Percentiles rank a stretch among this genome's conserved stretches.
Evolutionary conservation across 1,139 yeast species (phyloP).

Genomic region (Blastobotrys indianensis): DNA sequence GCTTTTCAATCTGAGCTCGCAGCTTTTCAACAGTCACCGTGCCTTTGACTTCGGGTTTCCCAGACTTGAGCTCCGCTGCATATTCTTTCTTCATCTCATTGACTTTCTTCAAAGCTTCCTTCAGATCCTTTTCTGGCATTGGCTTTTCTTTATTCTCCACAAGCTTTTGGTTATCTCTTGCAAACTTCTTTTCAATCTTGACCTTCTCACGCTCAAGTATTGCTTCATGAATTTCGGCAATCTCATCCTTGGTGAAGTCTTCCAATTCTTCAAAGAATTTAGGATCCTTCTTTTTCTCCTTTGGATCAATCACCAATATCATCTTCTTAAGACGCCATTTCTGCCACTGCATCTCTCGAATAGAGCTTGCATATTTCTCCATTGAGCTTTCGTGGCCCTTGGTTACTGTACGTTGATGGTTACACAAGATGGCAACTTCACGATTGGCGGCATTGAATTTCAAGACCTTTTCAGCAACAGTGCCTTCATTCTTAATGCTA

Average conservation of each 20-base stretch:
- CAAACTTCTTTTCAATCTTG: conserved; percentile 56
- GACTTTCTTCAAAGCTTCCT: conserved; percentile 53
- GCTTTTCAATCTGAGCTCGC: conserved; percentile 61
- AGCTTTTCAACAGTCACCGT: conserved; percentile 62
- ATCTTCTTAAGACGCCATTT: conserved; percentile 67
- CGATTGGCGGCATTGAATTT: conserved; percentile 92
- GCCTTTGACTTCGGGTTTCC: conserved; percentile 52
- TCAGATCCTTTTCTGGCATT: conserved; percentile 50
- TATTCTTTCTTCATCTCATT: conserved; percentile 52
- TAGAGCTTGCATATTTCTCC: conserved; percentile 67
- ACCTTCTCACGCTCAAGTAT: conserved; percentile 58
- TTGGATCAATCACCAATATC: conserved; percentile 60
- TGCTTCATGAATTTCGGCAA: conserved; percentile 49
- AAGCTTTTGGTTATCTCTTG: conserved; percentile 71
- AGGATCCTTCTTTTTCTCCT: conserved; percentile 41
- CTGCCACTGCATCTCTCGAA: conserved; percentile 80
- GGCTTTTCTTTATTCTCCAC: conserved; percentile 50
- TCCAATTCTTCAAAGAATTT: conserved; percentile 63
- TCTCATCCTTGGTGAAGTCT: conserved; percentile 64
- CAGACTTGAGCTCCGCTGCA: conserved; percentile 54
- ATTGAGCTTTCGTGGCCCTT: conserved; percentile 78
- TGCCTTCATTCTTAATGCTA: conserved; percentile 73
- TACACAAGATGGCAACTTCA: conserved; percentile 92
- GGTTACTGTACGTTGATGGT: conserved; percentile 90
- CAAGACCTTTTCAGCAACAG: conserved; percentile 81